phyloP scores from a whole-genome alignment of 257 asterid genomes.

The Fraxinus pennsylvanica region DNA sequence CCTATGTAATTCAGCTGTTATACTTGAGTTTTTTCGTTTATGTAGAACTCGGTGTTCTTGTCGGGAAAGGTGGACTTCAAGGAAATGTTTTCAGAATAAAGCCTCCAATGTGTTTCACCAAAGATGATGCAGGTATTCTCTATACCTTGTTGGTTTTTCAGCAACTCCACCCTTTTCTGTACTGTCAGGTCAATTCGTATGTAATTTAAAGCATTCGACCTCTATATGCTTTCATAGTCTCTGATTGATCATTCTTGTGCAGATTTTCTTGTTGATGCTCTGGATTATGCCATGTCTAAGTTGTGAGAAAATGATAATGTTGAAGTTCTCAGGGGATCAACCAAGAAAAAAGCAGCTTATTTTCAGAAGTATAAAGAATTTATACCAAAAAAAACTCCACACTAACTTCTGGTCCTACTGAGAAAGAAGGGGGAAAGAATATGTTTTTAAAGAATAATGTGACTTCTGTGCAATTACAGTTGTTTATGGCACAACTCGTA shows the following conservation, averaged over 20 bases:
- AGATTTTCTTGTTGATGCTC: conserved; percentile 89
- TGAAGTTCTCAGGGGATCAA: conserved; percentile 18
- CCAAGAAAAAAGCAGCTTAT: neutral
- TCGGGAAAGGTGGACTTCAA: conserved; percentile 92
- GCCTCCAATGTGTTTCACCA: conserved; percentile 93
- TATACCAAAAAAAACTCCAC: neutral
- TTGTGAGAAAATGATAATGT: conserved; percentile 45
- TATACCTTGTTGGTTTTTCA: neutral
- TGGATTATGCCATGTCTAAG: conserved; percentile 76
- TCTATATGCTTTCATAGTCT: neutral
- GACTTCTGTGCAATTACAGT: neutral
- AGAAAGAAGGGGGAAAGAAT: neutral
- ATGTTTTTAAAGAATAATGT: conserved; percentile 4
- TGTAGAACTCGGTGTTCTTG: conserved; percentile 83
- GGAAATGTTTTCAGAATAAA: conserved; percentile 97
- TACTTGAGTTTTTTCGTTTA: conserved; percentile 13
- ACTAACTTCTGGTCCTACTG: neutral
- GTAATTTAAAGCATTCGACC: neutral
- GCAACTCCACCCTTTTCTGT: neutral
- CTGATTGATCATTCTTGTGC: conserved; percentile 28
- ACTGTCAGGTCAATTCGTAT: neutral
- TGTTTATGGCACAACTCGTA: neutral
- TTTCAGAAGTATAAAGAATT: neutral
- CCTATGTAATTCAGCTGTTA: neutral
- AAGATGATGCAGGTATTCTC: conserved; percentile 78